Conservation (phyloP, 805 yeast genomes). For the Pichia pseudocactophila region DNA sequence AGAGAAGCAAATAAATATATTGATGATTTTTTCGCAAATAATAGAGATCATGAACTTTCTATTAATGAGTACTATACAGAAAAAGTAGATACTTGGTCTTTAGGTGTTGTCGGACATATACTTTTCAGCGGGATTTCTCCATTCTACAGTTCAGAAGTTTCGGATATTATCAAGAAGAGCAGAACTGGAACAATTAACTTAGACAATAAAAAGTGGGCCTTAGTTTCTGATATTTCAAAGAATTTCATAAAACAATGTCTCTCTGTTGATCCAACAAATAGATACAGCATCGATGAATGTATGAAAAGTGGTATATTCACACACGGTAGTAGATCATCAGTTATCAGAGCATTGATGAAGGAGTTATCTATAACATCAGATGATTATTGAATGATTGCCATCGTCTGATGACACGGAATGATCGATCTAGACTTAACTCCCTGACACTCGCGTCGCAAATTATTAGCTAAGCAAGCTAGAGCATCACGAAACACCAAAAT, state of each 20-base stretch:
- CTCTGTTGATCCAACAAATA: slow-evolving; percentile 27
- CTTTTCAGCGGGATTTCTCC: slow-evolving; percentile 59
- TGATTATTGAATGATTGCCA: no score
- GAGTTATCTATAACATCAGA: background rate
- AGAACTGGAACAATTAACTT: slow-evolving; percentile 34
- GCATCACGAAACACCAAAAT: no score
- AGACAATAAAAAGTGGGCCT: slow-evolving; percentile 33
- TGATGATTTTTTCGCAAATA: slow-evolving; percentile 2
- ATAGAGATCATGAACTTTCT: background rate
- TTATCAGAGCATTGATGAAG: background rate
- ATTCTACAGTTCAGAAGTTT: slow-evolving; percentile 39
- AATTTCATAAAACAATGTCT: slow-evolving; percentile 36
- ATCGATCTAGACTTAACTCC: no score
- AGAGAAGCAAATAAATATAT: background rate
- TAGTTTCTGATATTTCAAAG: slow-evolving; percentile 35
- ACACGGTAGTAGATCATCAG: background rate
- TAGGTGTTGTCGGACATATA: slow-evolving; percentile 53
- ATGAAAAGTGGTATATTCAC: slow-evolving; percentile 5
- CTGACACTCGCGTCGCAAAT: no score
- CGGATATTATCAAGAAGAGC: slow-evolving; percentile 34
- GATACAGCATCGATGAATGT: slow-evolving; percentile 6
- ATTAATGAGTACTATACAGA: slow-evolving; percentile 36
- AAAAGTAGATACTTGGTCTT: slow-evolving; percentile 63
- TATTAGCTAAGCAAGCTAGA: no score
- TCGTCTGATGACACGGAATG: no score